Evolutionary conservation across 768 basidiomycete species (phyloP).

Genomic region (Mycena vulgaris): DNA sequence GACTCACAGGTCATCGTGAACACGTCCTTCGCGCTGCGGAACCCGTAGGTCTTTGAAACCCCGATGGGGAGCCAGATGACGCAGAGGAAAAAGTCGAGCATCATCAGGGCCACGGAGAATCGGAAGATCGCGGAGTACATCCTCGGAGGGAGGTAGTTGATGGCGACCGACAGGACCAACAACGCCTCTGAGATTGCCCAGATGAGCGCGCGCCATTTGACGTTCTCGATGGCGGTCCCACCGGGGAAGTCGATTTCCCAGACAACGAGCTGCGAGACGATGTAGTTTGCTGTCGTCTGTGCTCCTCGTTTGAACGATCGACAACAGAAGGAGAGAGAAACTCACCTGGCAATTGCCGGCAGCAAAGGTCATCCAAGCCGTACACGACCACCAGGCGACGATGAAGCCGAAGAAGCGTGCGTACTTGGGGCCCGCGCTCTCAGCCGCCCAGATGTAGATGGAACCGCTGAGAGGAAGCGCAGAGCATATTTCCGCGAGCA

Average conservation of each 20-base stretch:
- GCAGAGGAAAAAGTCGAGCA: constrained; percentile 91
- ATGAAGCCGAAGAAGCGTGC: constrained; percentile 90
- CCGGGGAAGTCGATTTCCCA: constrained; percentile 90
- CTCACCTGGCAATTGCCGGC: constrained; percentile 90
- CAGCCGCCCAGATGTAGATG: constrained; percentile 96
- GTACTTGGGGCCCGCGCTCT: constrained; percentile 90
- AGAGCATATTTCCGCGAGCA: constrained; percentile 93
- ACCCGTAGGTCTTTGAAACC: constrained; percentile 90
- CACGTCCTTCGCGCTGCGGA: constrained; percentile 86
- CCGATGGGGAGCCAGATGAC: constrained; percentile 95
- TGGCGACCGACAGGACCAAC: constrained; percentile 78
- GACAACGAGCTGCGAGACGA: constrained; percentile 87
- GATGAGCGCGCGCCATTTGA: constrained; percentile 90
- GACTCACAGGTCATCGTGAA: constrained; percentile 84
- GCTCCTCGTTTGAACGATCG: constrained; percentile 8
- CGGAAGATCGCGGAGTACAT: constrained; percentile 85
- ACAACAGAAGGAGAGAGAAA: not conserved
- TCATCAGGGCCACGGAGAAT: constrained; percentile 79
- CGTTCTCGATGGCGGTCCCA: constrained; percentile 75
- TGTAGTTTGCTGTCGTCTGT: constrained; percentile 90
- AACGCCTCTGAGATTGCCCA: constrained; percentile 88
- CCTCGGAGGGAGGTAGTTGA: constrained; percentile 89
- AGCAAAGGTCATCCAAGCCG: constrained; percentile 96
- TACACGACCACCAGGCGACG: constrained; percentile 94
- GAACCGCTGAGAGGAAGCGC: constrained; percentile 90